A percentile compares a stretch with the other conserved stretches of the same genome.
phyloP scores from a whole-genome alignment of 495 filamentous ascomycete genomes.

The Lepidopterella palustris region DNA sequence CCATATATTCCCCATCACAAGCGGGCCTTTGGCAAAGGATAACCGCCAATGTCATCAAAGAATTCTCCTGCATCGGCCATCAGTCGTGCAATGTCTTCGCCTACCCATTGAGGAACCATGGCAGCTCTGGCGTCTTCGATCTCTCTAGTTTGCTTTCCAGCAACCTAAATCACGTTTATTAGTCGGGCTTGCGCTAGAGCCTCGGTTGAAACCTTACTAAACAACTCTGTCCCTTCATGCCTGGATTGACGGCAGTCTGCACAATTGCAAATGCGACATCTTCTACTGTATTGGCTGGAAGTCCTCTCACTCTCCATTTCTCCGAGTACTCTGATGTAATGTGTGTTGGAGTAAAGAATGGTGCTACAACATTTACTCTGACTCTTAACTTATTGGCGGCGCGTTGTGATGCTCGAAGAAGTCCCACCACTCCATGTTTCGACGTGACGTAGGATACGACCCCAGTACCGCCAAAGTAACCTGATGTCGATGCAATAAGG shows the following conservation, averaged over 20 bases:
- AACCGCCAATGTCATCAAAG: conserved; percentile 23
- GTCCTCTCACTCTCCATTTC: conserved; percentile 12
- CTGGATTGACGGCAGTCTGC: conserved; percentile 2
- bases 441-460: conserved; percentile 17
- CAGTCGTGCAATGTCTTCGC: conserved; percentile 16
- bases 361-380: conserved; percentile 17
- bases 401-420: conserved; percentile 13
- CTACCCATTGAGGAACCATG: conserved; percentile 13
- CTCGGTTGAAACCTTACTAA: conserved; percentile 10
- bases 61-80: conserved; percentile 21
- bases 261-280: conserved; percentile 17
- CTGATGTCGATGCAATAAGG: conserved; percentile 22
- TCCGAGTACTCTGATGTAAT: conserved; percentile 17
- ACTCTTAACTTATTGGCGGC: conserved; percentile 11
- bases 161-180: conserved; percentile 6
- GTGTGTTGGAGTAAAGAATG: conserved; percentile 25
- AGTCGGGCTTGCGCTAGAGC: neutral
- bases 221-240: conserved; percentile 9
- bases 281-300: conserved; percentile 22
- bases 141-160: conserved; percentile 10
- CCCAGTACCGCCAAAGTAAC: conserved; percentile 20
- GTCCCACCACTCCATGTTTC: conserved; percentile 20
- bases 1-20: too few relatives aligned
- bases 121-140: conserved; percentile 11
- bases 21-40: conserved; percentile 18